These are phyloP conservation scores for Pichia thaimueangensis DNA, from an alignment of 805 yeast species.

Conservation along the genomic window DNA sequence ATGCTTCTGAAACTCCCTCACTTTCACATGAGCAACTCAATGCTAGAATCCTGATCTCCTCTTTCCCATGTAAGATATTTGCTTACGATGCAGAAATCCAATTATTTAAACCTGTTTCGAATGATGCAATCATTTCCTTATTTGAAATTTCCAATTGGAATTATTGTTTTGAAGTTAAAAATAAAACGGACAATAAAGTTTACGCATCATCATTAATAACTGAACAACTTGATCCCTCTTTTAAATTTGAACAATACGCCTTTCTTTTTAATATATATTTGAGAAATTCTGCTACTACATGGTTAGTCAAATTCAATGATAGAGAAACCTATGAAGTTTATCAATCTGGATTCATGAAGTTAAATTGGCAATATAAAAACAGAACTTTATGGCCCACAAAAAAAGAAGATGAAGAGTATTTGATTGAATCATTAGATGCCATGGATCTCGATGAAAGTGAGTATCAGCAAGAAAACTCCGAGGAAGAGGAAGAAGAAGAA, in stretches of 20 bases:
- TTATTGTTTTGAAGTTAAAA: constrained; percentile 43
- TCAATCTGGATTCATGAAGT: constrained; percentile 44
- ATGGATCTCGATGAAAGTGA: constrained; percentile 27
- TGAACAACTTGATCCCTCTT: constrained; percentile 56
- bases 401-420: constrained; percentile 46
- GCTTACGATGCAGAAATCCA: constrained; percentile 49
- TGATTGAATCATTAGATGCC: constrained; percentile 44
- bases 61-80: constrained; percentile 32
- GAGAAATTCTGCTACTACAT: constrained; percentile 44
- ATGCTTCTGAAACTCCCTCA: constrained; percentile 25
- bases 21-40: constrained; percentile 15
- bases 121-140: constrained; percentile 32
- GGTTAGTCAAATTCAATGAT: constrained; percentile 51
- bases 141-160: constrained; percentile 43
- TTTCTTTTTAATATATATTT: constrained; percentile 59
- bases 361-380: constrained; percentile 59
- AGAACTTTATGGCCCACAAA: constrained; percentile 41
- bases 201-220: constrained; percentile 37
- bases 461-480: constrained; percentile 2
- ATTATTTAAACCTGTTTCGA: constrained; percentile 39
- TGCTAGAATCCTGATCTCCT: constrained; percentile 20
- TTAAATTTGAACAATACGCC: constrained; percentile 47
- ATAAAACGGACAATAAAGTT: constrained; percentile 14
- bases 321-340: constrained; percentile 40
- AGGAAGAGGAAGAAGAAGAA: constrained; percentile 31